Evolutionary conservation across 1,284 basidiomycete species (phyloP).

Genomic region (Cutaneotrichosporon sp.): DNA sequence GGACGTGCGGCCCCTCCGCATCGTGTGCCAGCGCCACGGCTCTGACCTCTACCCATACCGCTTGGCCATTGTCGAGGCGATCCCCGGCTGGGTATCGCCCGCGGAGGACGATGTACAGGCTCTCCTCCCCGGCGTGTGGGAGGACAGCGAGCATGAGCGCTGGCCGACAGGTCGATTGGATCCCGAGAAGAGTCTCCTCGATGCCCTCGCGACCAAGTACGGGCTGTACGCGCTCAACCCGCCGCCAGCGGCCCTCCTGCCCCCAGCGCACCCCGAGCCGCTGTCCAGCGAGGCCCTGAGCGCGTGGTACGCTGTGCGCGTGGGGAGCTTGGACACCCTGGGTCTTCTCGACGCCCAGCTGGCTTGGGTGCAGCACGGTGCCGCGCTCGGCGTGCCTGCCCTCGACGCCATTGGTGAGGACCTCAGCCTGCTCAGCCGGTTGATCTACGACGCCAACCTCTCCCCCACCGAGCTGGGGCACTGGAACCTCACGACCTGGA

Average conservation of each 20-base stretch:
- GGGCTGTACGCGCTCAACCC: constrained; percentile 11
- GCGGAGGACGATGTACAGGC: constrained; percentile 59
- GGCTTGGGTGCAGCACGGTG: constrained; percentile 77
- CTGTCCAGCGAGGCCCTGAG: constrained; percentile 57
- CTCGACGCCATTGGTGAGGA: constrained; percentile 88
- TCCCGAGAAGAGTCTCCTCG: constrained; percentile 15
- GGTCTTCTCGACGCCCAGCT: constrained; percentile 80
- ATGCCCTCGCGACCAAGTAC: constrained; percentile 9
- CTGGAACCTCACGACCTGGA: constrained; percentile 76
- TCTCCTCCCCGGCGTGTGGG: constrained; percentile 67
- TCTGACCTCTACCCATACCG: constrained; percentile 67
- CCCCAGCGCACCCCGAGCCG: constrained; percentile 14
- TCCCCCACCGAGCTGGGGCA: constrained; percentile 46
- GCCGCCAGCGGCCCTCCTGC: constrained; percentile 19
- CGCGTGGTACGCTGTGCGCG: constrained; percentile 71
- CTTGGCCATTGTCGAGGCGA: constrained; percentile 65
- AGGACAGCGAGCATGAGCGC: constrained; percentile 54
- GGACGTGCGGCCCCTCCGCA: constrained; percentile 62
- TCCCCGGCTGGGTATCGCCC: constrained; percentile 72
- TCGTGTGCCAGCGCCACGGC: constrained; percentile 64
- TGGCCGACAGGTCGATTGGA: constrained; percentile 16
- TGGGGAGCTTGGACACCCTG: constrained; percentile 65
- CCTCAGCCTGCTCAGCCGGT: constrained; percentile 74
- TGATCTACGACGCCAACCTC: constrained; percentile 73
- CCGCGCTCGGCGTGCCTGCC: constrained; percentile 71